Evolutionary conservation across 495 filamentous ascomycete species (phyloP), one percentile per base, ranked within the genome.

Genomic region (Aspergillus saccharolyticus): DNA sequence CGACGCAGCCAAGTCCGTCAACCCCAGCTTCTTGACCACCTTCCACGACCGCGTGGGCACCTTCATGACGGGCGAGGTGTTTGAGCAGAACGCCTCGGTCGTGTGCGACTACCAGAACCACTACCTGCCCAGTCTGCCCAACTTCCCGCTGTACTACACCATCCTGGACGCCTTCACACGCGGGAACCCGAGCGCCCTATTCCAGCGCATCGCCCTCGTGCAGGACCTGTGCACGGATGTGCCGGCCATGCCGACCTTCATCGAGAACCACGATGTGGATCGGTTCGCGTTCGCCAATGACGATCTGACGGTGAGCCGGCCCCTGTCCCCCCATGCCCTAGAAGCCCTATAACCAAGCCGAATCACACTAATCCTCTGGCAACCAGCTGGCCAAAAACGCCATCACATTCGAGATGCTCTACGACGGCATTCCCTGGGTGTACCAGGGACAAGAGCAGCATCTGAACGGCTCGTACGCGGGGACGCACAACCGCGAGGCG

Each of bases 361-460:
- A n/a, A n/a, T n/a, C n/a, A n/a, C n/a, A n/a, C n/a, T n/a, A n/a
- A n/a, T n/a, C n/a, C n/a, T n/a, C n/a, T n/a, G n/a, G n/a, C 25
- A 28, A n/a, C 6, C 70, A 81, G 16, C 71, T 85, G 6, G 73
- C 80, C 6, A 80, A 79, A 67, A 85, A 90, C 62, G 81, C 81
- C 1, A 78, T 90, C 50, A 80, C 85, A 0, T 85, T 84, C 61
- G 85, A 78, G 25, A 79, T 90, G 12, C 79, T 90, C 43, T 73
- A 71, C 25, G 85, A 88, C 56, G 80, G 80, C 19, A 77, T 82
- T 14, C 80, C 81, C 0, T 79, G 81, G 53, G 71, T 83, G 57
- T 85, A 83, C 61, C 66, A 75, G 28, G 87, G 87, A 18, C 85
- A 88, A 61, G 87, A 89, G 61, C 85, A 89, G 53, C 80, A 80